These are phyloP conservation scores for Stereum hirsutum DNA, from an alignment of 1,284 basidiomycete species.

Conservation along the genomic window DNA sequence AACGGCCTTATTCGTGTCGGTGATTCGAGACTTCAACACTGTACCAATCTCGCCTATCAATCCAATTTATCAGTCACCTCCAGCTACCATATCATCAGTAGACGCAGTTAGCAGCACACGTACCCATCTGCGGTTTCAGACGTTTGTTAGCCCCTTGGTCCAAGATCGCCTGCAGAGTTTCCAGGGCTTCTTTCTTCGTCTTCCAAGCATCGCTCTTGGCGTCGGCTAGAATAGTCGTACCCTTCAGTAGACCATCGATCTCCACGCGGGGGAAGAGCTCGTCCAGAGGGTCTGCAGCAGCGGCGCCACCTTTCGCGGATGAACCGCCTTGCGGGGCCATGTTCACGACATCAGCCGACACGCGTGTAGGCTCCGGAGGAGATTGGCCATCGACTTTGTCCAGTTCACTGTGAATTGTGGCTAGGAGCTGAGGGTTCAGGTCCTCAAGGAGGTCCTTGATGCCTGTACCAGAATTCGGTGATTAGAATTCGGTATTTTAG, in stretches of 20 bases:
- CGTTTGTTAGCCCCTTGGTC: slow-evolving; percentile 90
- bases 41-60: slow-evolving; percentile 78
- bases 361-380: slow-evolving; percentile 74
- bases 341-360: slow-evolving; percentile 64
- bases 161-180: slow-evolving; percentile 74
- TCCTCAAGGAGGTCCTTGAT: slow-evolving; percentile 92
- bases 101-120: slow-evolving; percentile 17
- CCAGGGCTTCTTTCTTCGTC: slow-evolving; percentile 91
- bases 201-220: slow-evolving; percentile 95
- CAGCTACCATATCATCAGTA: slow-evolving; percentile 4
- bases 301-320: slow-evolving; percentile 26
- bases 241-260: slow-evolving; percentile 79
- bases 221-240: slow-evolving; percentile 77
- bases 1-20: slow-evolving; percentile 92
- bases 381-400: slow-evolving; percentile 84
- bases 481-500: neutral
- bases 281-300: slow-evolving; percentile 65
- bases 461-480: slow-evolving; percentile 42
- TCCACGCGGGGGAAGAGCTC: slow-evolving; percentile 95
- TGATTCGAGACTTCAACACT: slow-evolving; percentile 82
- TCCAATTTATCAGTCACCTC: slow-evolving; percentile 3
- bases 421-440: slow-evolving; percentile 89
- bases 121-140: slow-evolving; percentile 86
- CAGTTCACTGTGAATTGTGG: slow-evolving; percentile 88
- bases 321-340: slow-evolving; percentile 29